A percentile compares a stretch with the other conserved stretches of the same genome.
These are phyloP conservation scores for Nadsonia commutata DNA, from an alignment of 1,139 yeast genomes.

Conservation along the genomic window DNA sequence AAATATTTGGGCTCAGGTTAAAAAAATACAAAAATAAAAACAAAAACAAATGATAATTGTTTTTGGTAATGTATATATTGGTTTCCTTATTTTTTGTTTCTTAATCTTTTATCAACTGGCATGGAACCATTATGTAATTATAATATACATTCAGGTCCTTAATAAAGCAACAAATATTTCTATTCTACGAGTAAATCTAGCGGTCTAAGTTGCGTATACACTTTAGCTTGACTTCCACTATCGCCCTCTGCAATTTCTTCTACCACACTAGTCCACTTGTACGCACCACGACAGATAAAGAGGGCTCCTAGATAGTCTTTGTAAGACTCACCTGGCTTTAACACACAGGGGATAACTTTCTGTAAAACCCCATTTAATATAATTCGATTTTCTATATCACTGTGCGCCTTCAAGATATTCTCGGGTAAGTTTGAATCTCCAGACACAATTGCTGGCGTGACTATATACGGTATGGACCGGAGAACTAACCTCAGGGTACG, in stretches of 20 bases:
- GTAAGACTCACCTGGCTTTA: neutral
- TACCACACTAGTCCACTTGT: constrained; percentile 63
- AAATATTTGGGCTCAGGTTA: too few relatives aligned
- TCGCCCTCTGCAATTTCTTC: constrained; percentile 26
- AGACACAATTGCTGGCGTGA: neutral
- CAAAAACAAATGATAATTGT: too few relatives aligned
- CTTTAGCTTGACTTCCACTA: constrained; percentile 11
- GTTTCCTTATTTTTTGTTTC: too few relatives aligned
- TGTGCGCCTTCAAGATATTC: neutral
- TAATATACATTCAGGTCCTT: too few relatives aligned
- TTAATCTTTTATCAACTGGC: too few relatives aligned
- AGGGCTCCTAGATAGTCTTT: constrained; percentile 34
- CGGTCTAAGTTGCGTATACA: constrained; percentile 22
- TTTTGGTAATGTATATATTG: too few relatives aligned
- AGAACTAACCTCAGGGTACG: constrained; percentile 23
- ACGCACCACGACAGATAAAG: constrained; percentile 55
- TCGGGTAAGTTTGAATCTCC: neutral
- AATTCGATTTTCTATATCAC: constrained; percentile 13
- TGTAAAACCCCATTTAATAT: constrained; percentile 53
- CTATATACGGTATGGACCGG: constrained; percentile 19
- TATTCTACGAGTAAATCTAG: constrained; percentile 20
- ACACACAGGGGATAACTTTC: constrained; percentile 23
- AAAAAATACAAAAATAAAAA: too few relatives aligned
- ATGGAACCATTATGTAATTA: too few relatives aligned
- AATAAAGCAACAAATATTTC: too few relatives aligned